Conservation (phyloP, 2,329 filamentous ascomycete species). For the Fusarium sp. region DNA sequence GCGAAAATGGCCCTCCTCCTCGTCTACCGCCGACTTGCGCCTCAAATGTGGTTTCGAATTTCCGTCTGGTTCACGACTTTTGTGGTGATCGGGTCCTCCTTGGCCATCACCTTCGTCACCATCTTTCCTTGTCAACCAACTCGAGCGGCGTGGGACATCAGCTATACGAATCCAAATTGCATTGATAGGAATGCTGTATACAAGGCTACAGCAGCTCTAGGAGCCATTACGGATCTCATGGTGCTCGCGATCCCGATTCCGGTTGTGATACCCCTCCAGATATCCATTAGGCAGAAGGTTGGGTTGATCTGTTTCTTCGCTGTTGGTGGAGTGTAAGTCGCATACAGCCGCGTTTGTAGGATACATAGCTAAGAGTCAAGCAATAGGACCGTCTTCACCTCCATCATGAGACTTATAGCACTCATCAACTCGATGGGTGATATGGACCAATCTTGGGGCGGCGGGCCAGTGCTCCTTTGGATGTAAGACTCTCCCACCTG, state of each 20-base stretch:
- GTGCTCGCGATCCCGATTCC: conserved; percentile 20
- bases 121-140: conserved; percentile 19
- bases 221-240: conserved; percentile 13
- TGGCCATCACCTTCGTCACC: conserved; percentile 22
- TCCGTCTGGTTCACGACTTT: conserved; percentile 6
- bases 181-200: conserved; percentile 19
- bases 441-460: conserved; percentile 18
- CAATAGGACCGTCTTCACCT: conserved; percentile 25
- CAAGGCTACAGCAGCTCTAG: conserved; percentile 18
- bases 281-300: conserved; percentile 14
- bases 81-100: conserved; percentile 17
- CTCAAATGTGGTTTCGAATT: conserved; percentile 15
- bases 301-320: conserved; percentile 21
- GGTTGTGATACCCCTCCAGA: conserved; percentile 10
- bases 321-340: conserved; percentile 10
- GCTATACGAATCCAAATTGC: conserved; percentile 3
- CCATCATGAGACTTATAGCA: conserved; percentile 25
- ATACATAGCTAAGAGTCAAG: background rate
- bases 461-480: conserved; percentile 28
- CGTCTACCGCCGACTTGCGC: conserved; percentile 15
- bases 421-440: conserved; percentile 17
- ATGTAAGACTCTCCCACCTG: conserved; percentile 6
- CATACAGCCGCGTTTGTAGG: accelerated
- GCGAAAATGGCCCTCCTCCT: conserved; percentile 11
- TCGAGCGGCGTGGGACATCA: conserved; percentile 19